Evolutionary conservation across 768 basidiomycete genomes (phyloP), one percentile per base, ranked within the genome.

Genomic region (Hemileccinum impolitum): DNA sequence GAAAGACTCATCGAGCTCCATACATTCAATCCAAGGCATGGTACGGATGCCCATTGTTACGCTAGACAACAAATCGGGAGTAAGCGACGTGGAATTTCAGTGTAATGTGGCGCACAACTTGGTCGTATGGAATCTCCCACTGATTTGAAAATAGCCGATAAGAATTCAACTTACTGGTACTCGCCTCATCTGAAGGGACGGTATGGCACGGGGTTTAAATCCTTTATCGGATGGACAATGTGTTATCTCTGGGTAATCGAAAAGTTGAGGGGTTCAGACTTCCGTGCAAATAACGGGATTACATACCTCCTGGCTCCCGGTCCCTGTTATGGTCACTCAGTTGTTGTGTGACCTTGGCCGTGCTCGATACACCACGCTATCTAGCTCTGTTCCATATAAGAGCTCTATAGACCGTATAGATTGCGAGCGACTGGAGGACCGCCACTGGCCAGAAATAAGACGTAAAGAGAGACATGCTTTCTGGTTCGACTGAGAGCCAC

Each of bases 11-110:
- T 89, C 87, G 28, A 87, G 72, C 70, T 90, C 85, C 45, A 88
- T 82, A 87, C 88, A 90, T 44, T 85, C 80, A 15, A 75, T 72
- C 82, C 83, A 90, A 8, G 72, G 72, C 85, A 90, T 87, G 41
- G 65, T 72, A 21, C 82, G 76, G 56, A 87, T 79, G 52, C 82
- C 85, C 85, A 87, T 87, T 26, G 84, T 87, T 18, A 86, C 75
- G 53, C 84, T 87, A 43, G 7, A 15, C 12, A 35, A 39, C 30
- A 2, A 15, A 40, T 13, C 4, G 21, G 45, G 18, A 3, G 15
- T 55, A 15, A 58, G 49, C n/a, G 3, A 58, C 5, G 18, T 2
- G 9, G 10, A 28, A n/a, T n/a, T n/a, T n/a, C n/a, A n/a, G n/a
- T n/a, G n/a, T n/a, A n/a, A n/a, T n/a, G n/a, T n/a, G n/a, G n/a